These are phyloP conservation scores for Ogataea zsoltii DNA, from an alignment of 805 yeast genomes.

Conservation along the genomic window DNA sequence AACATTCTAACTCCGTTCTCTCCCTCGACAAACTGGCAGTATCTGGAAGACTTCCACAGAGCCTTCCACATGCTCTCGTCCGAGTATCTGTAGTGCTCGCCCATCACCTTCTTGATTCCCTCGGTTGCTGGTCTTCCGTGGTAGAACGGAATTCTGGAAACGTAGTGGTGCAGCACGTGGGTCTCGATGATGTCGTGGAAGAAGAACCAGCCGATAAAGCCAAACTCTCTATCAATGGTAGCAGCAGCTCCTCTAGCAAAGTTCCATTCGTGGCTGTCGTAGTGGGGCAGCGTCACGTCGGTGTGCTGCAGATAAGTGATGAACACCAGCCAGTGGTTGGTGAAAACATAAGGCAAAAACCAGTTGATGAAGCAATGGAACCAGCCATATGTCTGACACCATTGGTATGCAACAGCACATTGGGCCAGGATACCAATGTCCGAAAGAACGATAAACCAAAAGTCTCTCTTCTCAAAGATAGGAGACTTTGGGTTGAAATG, in stretches of 20 bases:
- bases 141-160: constrained; percentile 83
- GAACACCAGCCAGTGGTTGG: constrained; percentile 89
- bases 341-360: constrained; percentile 74
- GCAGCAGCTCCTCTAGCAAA: constrained; percentile 91
- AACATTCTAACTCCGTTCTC: constrained; percentile 71
- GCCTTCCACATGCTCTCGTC: constrained; percentile 74
- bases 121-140: constrained; percentile 79
- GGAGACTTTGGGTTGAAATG: constrained; percentile 78
- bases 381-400: constrained; percentile 63
- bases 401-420: constrained; percentile 52
- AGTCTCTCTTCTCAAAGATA: constrained; percentile 71
- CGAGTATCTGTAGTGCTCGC: constrained; percentile 66
- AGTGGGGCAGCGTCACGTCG: constrained; percentile 78
- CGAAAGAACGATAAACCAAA: constrained; percentile 66
- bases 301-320: constrained; percentile 85
- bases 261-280: constrained; percentile 73
- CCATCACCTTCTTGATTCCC: constrained; percentile 83
- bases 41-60: constrained; percentile 62
- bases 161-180: constrained; percentile 84
- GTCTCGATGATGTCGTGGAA: constrained; percentile 92
- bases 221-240: constrained; percentile 82
- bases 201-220: constrained; percentile 72
- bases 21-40: constrained; percentile 75
- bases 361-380: constrained; percentile 67
- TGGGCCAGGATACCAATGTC: constrained; percentile 70